Evolutionary conservation across 1,139 yeast genomes (phyloP), one percentile per base, ranked within the genome.

Genomic region (Suhomyces ambrosiae): DNA sequence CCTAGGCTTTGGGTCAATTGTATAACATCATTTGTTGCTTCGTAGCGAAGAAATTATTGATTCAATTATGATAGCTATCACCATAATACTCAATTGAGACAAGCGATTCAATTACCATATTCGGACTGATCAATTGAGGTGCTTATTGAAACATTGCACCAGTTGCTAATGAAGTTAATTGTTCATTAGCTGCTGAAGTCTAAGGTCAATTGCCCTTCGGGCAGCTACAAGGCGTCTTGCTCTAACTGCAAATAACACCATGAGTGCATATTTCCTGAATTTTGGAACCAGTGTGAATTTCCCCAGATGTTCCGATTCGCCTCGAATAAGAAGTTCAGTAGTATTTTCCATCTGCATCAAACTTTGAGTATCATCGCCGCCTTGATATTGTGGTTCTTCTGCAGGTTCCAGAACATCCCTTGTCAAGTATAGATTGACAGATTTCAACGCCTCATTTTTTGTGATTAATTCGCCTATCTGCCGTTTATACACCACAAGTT

Each of bases 381-480:
- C 35, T 18, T 7, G 16, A 26, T 18, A 8, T 12, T 17, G 8
- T 24, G 24, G 7, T 23, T 23, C 24, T 10, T 5, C 18, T 10
- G 21, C 16, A 17, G 27, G 25, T 15, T n/a, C 21, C 24, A 5
- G 29, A 16, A 22, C 26, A 10, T 18, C 15, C 12, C 7, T 12
- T n/a, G 23, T 14, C 23, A 34, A 27, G 22, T 23, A 41, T 19
- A 11, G 16, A 27, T 45, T 45, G 34, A 45, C 41, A 10, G 30
- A 25, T 12, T 17, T 35, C 16, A 48, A 32, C 12, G 41, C 28
- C 11, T 38, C 41, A 27, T 41, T 46, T 23, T 35, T 32, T 4
- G 41, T 29, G 8, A 34, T 30, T 27, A 47, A 31, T 4, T 42
- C 46, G 18, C 36, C 25, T 11, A 47, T 40, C 11, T 40, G 37